Percentiles rank a stretch among this genome's conserved stretches.
phyloP scores from a whole-genome alignment of 2,329 filamentous ascomycete species.

The Phyllosticta citribraziliensis region DNA sequence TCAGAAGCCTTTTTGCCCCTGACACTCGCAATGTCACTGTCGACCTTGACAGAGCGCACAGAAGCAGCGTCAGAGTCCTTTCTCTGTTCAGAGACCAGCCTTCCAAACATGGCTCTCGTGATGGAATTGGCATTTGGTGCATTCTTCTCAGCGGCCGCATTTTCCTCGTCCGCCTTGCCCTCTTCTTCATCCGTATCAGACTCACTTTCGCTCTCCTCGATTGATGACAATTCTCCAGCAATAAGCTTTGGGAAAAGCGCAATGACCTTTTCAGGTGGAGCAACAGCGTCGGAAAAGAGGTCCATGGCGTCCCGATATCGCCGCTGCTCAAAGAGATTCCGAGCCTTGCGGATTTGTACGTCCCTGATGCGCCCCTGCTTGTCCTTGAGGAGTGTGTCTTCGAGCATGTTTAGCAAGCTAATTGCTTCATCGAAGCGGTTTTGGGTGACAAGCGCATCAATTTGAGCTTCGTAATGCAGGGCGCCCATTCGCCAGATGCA shows the following conservation, averaged over 20 bases:
- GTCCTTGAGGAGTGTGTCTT: slow-evolving; percentile 78
- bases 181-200: slow-evolving; percentile 15
- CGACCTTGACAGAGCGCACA: slow-evolving; percentile 47
- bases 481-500: slow-evolving; percentile 95
- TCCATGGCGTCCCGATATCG: slow-evolving; percentile 83
- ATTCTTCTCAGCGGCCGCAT: slow-evolving; percentile 14
- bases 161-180: slow-evolving; percentile 10
- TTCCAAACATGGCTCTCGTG: slow-evolving; percentile 36
- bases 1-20: slow-evolving; percentile 36
- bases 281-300: slow-evolving; percentile 80
- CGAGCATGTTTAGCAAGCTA: slow-evolving; percentile 77
- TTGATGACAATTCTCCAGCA: slow-evolving; percentile 65
- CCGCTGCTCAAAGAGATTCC: slow-evolving; percentile 68
- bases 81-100: slow-evolving; percentile 34
- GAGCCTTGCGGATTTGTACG: slow-evolving; percentile 86
- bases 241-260: slow-evolving; percentile 74
- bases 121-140: slow-evolving; percentile 16
- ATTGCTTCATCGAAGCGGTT: slow-evolving; percentile 82
- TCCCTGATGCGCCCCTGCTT: slow-evolving; percentile 74
- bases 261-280: slow-evolving; percentile 81
- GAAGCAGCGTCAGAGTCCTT: slow-evolving; percentile 47
- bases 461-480: slow-evolving; percentile 80
- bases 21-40: slow-evolving; percentile 48
- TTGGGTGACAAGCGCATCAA: slow-evolving; percentile 67
- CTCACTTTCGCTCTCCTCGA: slow-evolving; percentile 38